Evolutionary conservation across 306 rosid genomes (phyloP), one percentile per base, ranked within the genome.

Genomic region (Mucuna pruriens): DNA sequence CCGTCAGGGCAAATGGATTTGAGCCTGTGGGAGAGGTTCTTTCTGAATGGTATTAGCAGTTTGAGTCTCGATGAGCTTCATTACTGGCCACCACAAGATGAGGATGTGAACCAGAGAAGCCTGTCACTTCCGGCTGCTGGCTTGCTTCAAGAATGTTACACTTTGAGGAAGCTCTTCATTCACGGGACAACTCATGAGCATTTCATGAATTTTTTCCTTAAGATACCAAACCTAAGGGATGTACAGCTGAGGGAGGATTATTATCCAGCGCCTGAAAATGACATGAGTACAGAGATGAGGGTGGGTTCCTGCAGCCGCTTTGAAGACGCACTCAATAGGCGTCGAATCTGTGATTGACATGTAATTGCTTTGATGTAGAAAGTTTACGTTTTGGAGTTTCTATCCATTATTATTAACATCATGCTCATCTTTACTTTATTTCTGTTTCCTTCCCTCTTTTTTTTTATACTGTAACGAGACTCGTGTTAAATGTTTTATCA

Each of bases 81-180:
- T 84, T 94, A 92, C 75, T 94, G 98, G 98, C 97, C 98, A 9
- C 97, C 97, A 7, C 97, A 92, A 71, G 98, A 94, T 79, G 85
- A 81, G 84, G 97, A 88, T 36, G 90, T 94, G 44, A 92, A 92
- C 84, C 97, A 90, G 82, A 85, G 98, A 84, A 88, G 97, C 60
- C 58, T 92, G 5, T 91, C 93, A 20, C 94, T 86, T 29, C 86
- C 98, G 7, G 97, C 93, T 3, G 93, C 94, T 7, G 98, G 98
- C 65, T 74, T 94, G 72, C 78, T 94, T 2, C 87, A 86, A 19
- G 94, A 89, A 77, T 91, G 97, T 26, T n/a, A 38, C 11, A 82
- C 90, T 0, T 84, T 94, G 65, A 85, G 97, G 89, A 94, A 91
- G 85, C 97, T 94, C 64, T 92, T 92, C 88, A 91, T 94, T 63